A percentile compares a stretch with the other conserved stretches of the same genome.
These are phyloP conservation scores for Furcasterigmium furcatum DNA, from an alignment of 2,329 filamentous ascomycete genomes.

Conservation along the genomic window DNA sequence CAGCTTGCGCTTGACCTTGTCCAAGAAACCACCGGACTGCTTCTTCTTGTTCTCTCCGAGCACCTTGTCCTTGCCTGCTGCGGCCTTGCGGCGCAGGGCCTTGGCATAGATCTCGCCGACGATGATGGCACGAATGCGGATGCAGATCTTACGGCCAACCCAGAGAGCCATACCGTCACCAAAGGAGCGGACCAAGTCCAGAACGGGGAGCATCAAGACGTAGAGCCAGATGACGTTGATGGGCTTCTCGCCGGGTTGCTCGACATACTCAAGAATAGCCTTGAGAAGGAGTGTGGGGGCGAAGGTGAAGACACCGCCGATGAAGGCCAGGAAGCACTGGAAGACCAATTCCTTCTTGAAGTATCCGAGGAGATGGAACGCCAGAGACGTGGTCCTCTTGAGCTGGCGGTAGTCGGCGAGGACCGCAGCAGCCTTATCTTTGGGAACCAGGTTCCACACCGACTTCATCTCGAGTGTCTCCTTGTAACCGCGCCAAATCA, in stretches of 20 bases:
- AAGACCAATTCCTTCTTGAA: slow-evolving; percentile 74
- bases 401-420: slow-evolving; percentile 80
- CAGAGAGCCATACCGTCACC: slow-evolving; percentile 84
- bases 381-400: slow-evolving; percentile 76
- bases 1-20: slow-evolving; percentile 52
- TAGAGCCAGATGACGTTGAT: slow-evolving; percentile 93
- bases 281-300: slow-evolving; percentile 87
- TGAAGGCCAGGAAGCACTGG: slow-evolving; percentile 76
- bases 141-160: slow-evolving; percentile 92
- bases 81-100: slow-evolving; percentile 84
- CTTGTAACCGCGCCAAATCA: slow-evolving; percentile 87
- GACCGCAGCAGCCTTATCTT: slow-evolving; percentile 81
- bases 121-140: slow-evolving; percentile 88
- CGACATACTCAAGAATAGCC: slow-evolving; percentile 91
- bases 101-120: slow-evolving; percentile 98
- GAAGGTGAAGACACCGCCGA: slow-evolving; percentile 83
- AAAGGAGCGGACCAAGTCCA: slow-evolving; percentile 77
- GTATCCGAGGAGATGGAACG: slow-evolving; percentile 78
- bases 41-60: slow-evolving; percentile 53
- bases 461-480: slow-evolving; percentile 77
- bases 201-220: slow-evolving; percentile 83
- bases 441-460: slow-evolving; percentile 88
- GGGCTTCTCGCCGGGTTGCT: slow-evolving; percentile 72
- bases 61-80: slow-evolving; percentile 70
- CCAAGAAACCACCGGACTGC: slow-evolving; percentile 31